phyloP scores from a whole-genome alignment of 768 basidiomycete genomes.

The Boletus insuetus region DNA sequence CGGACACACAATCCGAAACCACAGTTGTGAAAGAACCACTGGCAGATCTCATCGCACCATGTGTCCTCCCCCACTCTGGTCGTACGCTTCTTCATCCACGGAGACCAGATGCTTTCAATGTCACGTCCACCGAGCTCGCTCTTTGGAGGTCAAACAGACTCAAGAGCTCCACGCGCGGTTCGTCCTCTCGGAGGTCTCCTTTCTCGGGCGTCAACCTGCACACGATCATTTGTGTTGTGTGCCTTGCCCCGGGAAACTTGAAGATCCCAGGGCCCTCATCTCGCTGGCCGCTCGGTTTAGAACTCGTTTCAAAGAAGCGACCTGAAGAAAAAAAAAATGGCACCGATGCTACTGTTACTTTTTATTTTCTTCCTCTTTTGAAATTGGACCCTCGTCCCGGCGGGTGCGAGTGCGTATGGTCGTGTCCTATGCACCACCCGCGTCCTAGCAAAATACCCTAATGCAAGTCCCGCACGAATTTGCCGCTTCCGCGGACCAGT shows the following conservation, averaged over 20 bases:
- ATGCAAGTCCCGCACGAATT: not conserved
- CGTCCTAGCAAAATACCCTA: not conserved
- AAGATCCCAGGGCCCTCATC: not conserved
- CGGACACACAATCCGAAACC: not conserved
- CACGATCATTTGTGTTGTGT: not conserved
- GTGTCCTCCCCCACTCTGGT: not conserved
- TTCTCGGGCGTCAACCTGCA: not conserved
- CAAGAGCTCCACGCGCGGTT: no score
- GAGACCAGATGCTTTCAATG: not conserved
- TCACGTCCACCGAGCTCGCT: not conserved
- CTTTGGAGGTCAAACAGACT: not conserved
- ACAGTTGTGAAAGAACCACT: not conserved
- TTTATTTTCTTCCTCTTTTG: not conserved
- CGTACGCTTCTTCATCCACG: no score
- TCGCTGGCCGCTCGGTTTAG: not conserved
- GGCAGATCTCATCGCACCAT: not conserved
- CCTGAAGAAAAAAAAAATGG: not conserved
- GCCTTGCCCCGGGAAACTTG: not conserved
- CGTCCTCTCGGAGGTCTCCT: not conserved
- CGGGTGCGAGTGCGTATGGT: no score
- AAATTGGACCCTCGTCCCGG: not conserved
- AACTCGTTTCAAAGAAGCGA: not conserved
- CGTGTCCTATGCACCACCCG: no score
- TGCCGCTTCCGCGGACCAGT: not conserved
- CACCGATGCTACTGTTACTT: no score